Base-by-base conservation (phyloP, 1,284 basidiomycete species). In the Melampsora americana region DNA sequence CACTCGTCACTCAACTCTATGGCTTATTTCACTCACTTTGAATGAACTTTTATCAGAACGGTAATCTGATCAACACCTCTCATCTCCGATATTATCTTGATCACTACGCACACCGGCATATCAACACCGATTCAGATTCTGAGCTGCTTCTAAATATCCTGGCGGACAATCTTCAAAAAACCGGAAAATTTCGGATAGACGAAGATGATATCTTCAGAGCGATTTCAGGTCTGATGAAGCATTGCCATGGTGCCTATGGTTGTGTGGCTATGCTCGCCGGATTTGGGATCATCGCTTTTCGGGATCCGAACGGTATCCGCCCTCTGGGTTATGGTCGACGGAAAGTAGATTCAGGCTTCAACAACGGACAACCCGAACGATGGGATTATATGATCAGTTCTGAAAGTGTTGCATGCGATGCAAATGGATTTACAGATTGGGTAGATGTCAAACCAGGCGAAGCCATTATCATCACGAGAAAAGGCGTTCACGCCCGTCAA, bases 161-260 rank as follows among this genome's bases (percentile, higher is more conserved):
- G 83, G 96, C 96, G 77, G 89, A 98, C 86, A 95, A 97, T 82
- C 88, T 99, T 30, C 95, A 99, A 83, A 90, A 95, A 84, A 99
- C 95, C 9, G 96, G 95, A 78, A 99, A 99, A 85, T 95, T 98
- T 85, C 92, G 95, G 80, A 99, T 99, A 86, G 98, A 99, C 83
- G 95, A 98, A 83, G 96, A 99, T 82, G 96, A 99, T 85, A 96
- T 99, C 81, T 99, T 99, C 85, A 92, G 89, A 26, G 96, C 96
- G 59, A 90, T 98, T 77, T 87, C 90, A 32, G 90, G 90, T 39
- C 87, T 98, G 83, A 98, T 96, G 91, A 85, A 87, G 78, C 89
- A 93, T 79, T 90, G 89, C 82, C 90, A 88, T 81, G 96, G 96
- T 76, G 95, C 92, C 3, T 99, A 98, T 84, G 95, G 95, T 0